These are phyloP conservation scores for Ophiorrhiza pumila DNA, from an alignment of 257 asterid species.

Conservation along the genomic window DNA sequence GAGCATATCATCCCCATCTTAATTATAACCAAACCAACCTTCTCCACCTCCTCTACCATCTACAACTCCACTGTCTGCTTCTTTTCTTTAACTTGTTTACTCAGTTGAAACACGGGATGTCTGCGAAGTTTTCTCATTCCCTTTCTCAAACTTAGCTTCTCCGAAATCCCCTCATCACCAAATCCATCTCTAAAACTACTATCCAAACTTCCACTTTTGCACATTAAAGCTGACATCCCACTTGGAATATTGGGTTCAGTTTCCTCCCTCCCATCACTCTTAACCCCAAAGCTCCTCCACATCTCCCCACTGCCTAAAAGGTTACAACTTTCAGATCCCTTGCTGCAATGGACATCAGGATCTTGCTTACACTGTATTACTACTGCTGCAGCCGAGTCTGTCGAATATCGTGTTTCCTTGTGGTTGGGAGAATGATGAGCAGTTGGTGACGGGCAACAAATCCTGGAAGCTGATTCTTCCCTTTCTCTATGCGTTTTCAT, in stretches of 20 bases:
- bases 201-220: slow-evolving; percentile 40
- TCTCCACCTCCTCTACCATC: slow-evolving; percentile 31
- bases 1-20: too few relatives aligned
- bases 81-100: slow-evolving; percentile 47
- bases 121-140: slow-evolving; percentile 54
- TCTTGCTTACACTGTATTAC: slow-evolving; percentile 15
- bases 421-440: slow-evolving; percentile 25
- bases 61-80: slow-evolving; percentile 28
- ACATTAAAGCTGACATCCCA: slow-evolving; percentile 20
- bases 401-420: slow-evolving; percentile 15
- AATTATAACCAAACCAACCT: slow-evolving; percentile 19
- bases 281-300: slow-evolving; percentile 31
- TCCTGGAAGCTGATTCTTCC: slow-evolving; percentile 29
- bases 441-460: slow-evolving; percentile 20
- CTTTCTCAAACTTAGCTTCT: slow-evolving; percentile 41
- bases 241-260: slow-evolving; percentile 13
- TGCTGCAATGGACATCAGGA: slow-evolving; percentile 12
- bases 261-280: slow-evolving; percentile 36
- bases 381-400: slow-evolving; percentile 16
- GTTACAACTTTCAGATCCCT: slow-evolving; percentile 14
- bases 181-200: slow-evolving; percentile 43
- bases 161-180: slow-evolving; percentile 48
- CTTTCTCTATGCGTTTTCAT: slow-evolving; percentile 46
- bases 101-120: slow-evolving; percentile 67
- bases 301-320: slow-evolving; percentile 26